Evolutionary conservation across 306 rosid species (phyloP), one percentile per base, ranked within the genome.

Genomic region (Prunus dulcis): DNA sequence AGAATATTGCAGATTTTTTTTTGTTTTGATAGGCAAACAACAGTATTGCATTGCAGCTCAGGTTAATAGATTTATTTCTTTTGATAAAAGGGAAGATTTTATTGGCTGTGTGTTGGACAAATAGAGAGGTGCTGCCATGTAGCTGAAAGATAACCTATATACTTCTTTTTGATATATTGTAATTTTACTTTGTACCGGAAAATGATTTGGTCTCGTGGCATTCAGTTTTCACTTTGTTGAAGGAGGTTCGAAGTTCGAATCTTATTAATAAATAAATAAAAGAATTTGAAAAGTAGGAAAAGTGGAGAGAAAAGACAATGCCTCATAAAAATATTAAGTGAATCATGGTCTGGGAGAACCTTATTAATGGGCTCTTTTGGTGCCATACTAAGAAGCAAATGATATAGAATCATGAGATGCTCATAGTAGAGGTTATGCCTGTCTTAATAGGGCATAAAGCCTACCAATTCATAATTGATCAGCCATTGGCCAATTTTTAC

Each of bases 351-450:
- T 25, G 45, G 57, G 46, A 11, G 51, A 73, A 45, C 56, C 43
- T 50, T 9, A 30, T 55, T 70, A 11, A 47, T 45, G 74, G 63
- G 73, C 66, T 69, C 61, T 66, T 19, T 71, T 41, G 74, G 80
- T 75, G 85, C 63, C 84, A 53, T 62, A 53, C 61, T 73, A 72
- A 62, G 86, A 78, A 69, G 78, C 82, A 73, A 55, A 58, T 45
- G 74, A 67, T 71, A 4, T 13, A 45, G 82, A 81, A 83, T 78
- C 68, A 62, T 15, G 73, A 19, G 78, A 72, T 61, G 78, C 71
- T 51, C 64, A 76, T 71, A 50, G 62, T 43, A 74, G 27, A 77
- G 74, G n/a, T 25, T 56, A 9, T 67, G 64, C 64, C 64, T 19
- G 15, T 61, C 8, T 25, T 38, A 38, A 38, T 38, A 22, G 18